Conservation (phyloP, 176 grass and related monocot species). For the Triticum turgidum region DNA sequence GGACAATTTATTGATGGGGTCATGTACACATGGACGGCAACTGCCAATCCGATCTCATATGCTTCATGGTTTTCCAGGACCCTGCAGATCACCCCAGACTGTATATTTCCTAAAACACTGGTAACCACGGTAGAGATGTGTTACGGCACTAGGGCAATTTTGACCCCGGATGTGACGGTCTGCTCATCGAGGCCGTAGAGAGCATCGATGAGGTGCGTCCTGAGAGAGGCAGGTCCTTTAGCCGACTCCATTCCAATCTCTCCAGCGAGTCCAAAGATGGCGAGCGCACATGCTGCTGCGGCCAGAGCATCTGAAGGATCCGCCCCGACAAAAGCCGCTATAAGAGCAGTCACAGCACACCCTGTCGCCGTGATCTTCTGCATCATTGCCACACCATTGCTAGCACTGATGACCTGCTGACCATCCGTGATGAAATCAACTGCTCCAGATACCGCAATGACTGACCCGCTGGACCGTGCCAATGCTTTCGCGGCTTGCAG, state of each 20-base stretch:
- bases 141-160: too few relatives aligned
- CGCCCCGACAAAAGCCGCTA: constrained; percentile 68
- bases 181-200: constrained; percentile 53
- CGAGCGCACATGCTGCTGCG: constrained; percentile 54
- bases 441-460: constrained; percentile 66
- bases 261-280: constrained; percentile 66
- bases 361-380: constrained; percentile 82
- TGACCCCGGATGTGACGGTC: constrained; percentile 26
- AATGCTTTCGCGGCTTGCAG: constrained; percentile 60
- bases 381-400: constrained; percentile 82
- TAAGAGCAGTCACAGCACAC: constrained; percentile 69
- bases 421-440: constrained; percentile 74
- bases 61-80: too few relatives aligned
- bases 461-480: constrained; percentile 41
- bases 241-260: constrained; percentile 73
- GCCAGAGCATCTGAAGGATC: constrained; percentile 55
- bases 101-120: too few relatives aligned
- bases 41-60: too few relatives aligned
- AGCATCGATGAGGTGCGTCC: constrained; percentile 78
- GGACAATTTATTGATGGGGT: too few relatives aligned
- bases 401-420: constrained; percentile 30
- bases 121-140: too few relatives aligned
- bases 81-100: too few relatives aligned
- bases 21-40: too few relatives aligned
- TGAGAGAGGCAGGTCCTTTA: constrained; percentile 67